Conservation (phyloP, 1,284 basidiomycete genomes). For the Ganoderma boninense region DNA sequence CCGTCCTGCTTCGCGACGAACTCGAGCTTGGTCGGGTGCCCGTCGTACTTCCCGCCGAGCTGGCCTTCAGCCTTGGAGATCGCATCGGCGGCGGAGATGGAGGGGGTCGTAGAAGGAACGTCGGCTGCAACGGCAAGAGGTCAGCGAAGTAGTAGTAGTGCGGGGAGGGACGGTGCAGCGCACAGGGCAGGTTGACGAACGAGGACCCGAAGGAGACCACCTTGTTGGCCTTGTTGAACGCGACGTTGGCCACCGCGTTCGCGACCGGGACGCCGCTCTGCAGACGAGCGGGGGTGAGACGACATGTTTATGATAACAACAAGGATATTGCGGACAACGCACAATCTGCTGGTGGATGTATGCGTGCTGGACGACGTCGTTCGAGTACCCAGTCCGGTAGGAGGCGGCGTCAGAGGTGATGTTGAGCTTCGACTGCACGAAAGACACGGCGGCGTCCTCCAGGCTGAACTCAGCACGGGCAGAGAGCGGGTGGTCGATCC, state of each 20-base stretch:
- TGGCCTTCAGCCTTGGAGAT: slow-evolving; percentile 49
- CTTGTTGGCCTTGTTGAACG: slow-evolving; percentile 48
- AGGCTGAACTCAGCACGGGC: slow-evolving; percentile 40
- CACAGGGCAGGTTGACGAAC: slow-evolving; percentile 54
- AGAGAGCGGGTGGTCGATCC: slow-evolving; percentile 43
- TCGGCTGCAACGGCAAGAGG: slow-evolving; percentile 31
- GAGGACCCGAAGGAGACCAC: slow-evolving; percentile 58
- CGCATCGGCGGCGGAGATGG: slow-evolving; percentile 47
- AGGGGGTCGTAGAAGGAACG: slow-evolving; percentile 49
- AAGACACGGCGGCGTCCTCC: slow-evolving; percentile 40
- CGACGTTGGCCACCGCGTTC: slow-evolving; percentile 56
- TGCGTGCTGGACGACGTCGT: slow-evolving; percentile 44
- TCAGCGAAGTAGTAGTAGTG: slow-evolving; percentile 1
- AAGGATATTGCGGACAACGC: not conserved
- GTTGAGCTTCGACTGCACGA: slow-evolving; percentile 40
- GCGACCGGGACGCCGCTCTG: slow-evolving; percentile 50
- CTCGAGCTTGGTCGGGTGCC: slow-evolving; percentile 52
- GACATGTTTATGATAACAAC: not conserved
- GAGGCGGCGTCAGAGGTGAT: slow-evolving; percentile 34
- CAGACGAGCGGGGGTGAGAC: slow-evolving; percentile 29
- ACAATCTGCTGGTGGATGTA: slow-evolving; percentile 49
- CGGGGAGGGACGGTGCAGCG: too few relatives aligned
- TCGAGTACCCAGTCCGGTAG: slow-evolving; percentile 39
- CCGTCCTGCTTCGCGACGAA: slow-evolving; percentile 50
- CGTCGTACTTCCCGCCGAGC: slow-evolving; percentile 53